Percentiles rank a stretch among this genome's conserved stretches.
phyloP scores from a whole-genome alignment of 108 stramenopile species.

The Epithemia pelagica region DNA sequence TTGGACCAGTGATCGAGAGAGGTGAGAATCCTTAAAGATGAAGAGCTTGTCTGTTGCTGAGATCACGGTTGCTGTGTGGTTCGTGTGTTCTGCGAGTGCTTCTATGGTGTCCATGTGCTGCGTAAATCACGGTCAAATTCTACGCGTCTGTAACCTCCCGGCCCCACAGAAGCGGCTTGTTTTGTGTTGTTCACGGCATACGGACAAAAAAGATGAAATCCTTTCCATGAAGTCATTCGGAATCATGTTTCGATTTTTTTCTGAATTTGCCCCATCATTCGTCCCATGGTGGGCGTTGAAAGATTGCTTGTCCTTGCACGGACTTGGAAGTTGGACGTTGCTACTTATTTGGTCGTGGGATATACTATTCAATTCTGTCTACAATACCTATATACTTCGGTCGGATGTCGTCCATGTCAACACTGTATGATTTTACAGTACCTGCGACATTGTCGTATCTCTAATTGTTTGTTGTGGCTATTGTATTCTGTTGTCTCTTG shows the following conservation, averaged over 20 bases:
- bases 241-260: too few species aligned
- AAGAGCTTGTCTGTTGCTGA: too few species aligned
- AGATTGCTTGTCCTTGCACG: background rate
- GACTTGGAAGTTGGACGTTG: background rate
- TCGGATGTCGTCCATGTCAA: background rate
- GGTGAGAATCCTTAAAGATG: too few species aligned
- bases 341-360: background rate
- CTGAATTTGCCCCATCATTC: too few species aligned
- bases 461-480: background rate
- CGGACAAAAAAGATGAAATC: too few species aligned
- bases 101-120: too few species aligned
- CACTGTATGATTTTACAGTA: background rate
- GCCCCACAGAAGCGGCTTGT: too few species aligned
- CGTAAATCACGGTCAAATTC: background rate
- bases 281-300: background rate
- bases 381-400: background rate
- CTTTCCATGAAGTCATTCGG: too few species aligned
- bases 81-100: too few species aligned
- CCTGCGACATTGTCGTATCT: background rate
- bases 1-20: slow-evolving; percentile 1
- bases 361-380: background rate
- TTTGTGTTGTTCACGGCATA: too few species aligned
- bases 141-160: too few species aligned
- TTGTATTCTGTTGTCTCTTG: background rate
- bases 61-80: too few species aligned